Base-by-base conservation (phyloP, 2,329 filamentous ascomycete species). In the Tolypocladium capitatum region DNA sequence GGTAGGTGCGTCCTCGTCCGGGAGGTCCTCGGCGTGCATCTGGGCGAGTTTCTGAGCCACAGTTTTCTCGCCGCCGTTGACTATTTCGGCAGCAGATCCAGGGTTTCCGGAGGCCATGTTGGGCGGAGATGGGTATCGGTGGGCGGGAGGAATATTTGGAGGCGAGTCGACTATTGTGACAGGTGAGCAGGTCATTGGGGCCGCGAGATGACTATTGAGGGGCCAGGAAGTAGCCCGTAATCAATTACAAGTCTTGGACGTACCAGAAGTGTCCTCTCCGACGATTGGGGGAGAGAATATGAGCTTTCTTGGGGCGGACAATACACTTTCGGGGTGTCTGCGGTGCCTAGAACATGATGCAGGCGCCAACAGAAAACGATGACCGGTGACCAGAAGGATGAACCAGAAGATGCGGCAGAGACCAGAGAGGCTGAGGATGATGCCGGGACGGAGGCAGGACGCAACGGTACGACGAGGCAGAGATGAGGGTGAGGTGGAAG, bases 1-100 rank as follows among this genome's bases (percentile, higher is more conserved):
- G 69, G 67, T 76, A 70, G 65, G 65, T 54, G 86, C 78, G 38
- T 94, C 86, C 65, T 94, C 87, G 60, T 95, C 89, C 28, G 76
- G 74, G 35, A 78, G 81, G 44, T 95, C 88, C 66, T 95, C 67
- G 52, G 63, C 66, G 56, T 86, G 83, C 65, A 80, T 75, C 60
- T 81, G 73, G 59, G 80, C 73, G 52, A 86, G 76, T 68, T 74
- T 76, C 66, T 83, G 77, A 40, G 75, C 75, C 49, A 72, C 72
- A 50, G 75, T 77, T 50, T 71, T 66, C 62, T 75, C 70, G 43
- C 56, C 56, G 52, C 60, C 59, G 54, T 58, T 56, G 54, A 60
- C 63, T 49, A 58, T 49, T 47, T 68, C 65, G 55, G 63, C 51
- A 53, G 63, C 61, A 51, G 52, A 55, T 42, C 47, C 48, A 45